Conservation (phyloP, 805 yeast genomes). For the Yarrowia hollandica region DNA sequence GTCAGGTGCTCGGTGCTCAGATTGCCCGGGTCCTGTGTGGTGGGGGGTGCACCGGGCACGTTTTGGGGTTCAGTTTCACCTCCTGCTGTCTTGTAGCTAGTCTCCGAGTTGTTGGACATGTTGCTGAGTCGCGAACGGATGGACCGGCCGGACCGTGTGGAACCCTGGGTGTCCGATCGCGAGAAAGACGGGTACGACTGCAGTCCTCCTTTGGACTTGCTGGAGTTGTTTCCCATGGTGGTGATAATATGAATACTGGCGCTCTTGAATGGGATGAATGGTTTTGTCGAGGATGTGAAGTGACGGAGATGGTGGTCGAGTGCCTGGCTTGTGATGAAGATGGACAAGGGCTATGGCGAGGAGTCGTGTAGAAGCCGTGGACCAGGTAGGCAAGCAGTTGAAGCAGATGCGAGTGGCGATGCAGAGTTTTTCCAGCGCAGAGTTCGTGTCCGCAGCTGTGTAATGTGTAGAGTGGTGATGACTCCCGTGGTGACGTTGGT, state of each 20-base stretch:
- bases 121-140: conserved; percentile 38
- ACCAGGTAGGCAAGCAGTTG: too few species aligned
- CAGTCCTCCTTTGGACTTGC: conserved; percentile 40
- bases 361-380: too few species aligned
- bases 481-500: conserved; percentile 18
- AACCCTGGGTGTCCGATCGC: conserved; percentile 46
- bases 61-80: conserved; percentile 26
- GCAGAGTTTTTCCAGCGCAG: too few species aligned
- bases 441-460: neutral
- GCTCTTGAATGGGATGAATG: too few species aligned
- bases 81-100: conserved; percentile 33
- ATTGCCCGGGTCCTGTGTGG: neutral
- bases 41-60: conserved; percentile 7
- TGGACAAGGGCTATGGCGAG: too few species aligned
- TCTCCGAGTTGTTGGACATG: conserved; percentile 34
- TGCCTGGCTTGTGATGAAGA: too few species aligned
- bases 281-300: too few species aligned
- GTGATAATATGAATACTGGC: neutral
- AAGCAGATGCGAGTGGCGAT: too few species aligned
- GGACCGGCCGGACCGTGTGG: conserved; percentile 42
- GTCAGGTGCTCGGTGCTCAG: neutral
- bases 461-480: conserved; percentile 3
- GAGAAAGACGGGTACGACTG: conserved; percentile 44
- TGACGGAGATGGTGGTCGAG: too few species aligned
- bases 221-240: conserved; percentile 44